Percentiles rank a stretch among this genome's conserved stretches.
Evolutionary conservation across 2,329 filamentous ascomycete genomes (phyloP).

Genomic region (Lasiodiplodia sp.): DNA sequence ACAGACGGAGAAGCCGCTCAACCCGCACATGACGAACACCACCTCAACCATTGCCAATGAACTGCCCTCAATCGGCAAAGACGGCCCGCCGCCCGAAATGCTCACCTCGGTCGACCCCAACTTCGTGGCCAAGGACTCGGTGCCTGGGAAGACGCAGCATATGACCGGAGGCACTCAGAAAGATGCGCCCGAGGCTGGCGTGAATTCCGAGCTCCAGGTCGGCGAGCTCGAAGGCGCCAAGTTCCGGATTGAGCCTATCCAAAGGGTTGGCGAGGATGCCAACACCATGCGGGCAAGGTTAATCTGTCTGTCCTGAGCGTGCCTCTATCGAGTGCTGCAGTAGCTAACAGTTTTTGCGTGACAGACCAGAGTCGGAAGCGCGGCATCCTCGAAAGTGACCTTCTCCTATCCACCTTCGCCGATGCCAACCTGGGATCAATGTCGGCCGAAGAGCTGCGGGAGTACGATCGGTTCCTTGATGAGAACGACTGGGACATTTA

Average conservation of each 20-base stretch:
- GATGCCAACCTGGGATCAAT: slow-evolving; percentile 78
- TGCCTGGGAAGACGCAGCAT: slow-evolving; percentile 68
- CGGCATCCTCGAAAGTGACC: slow-evolving; percentile 93
- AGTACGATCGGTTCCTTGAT: slow-evolving; percentile 93
- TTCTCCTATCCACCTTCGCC: slow-evolving; percentile 95
- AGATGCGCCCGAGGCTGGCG: slow-evolving; percentile 56
- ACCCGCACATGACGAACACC: slow-evolving; percentile 70
- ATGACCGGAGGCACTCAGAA: slow-evolving; percentile 71
- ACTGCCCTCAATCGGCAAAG: slow-evolving; percentile 66
- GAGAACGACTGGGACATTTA: slow-evolving; percentile 99
- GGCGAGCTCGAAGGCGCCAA: slow-evolving; percentile 84
- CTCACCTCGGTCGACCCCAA: slow-evolving; percentile 63
- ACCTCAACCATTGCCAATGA: slow-evolving; percentile 69
- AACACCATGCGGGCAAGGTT: slow-evolving; percentile 89
- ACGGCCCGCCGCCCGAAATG: slow-evolving; percentile 66
- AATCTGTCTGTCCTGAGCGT: slow-evolving; percentile 62
- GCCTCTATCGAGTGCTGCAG: slow-evolving; percentile 20
- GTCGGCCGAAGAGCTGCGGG: slow-evolving; percentile 73
- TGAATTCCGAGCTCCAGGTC: slow-evolving; percentile 72
- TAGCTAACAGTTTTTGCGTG: not conserved
- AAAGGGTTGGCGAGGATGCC: slow-evolving; percentile 81
- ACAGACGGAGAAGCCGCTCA: slow-evolving; percentile 65
- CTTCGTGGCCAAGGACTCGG: slow-evolving; percentile 65
- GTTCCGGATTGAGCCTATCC: slow-evolving; percentile 90
- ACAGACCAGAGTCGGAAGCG: slow-evolving; percentile 96